Percentiles rank a stretch among this genome's conserved stretches.
phyloP scores from a whole-genome alignment of 1,139 yeast species.

The Hemisphaericaspora xylanilytica region DNA sequence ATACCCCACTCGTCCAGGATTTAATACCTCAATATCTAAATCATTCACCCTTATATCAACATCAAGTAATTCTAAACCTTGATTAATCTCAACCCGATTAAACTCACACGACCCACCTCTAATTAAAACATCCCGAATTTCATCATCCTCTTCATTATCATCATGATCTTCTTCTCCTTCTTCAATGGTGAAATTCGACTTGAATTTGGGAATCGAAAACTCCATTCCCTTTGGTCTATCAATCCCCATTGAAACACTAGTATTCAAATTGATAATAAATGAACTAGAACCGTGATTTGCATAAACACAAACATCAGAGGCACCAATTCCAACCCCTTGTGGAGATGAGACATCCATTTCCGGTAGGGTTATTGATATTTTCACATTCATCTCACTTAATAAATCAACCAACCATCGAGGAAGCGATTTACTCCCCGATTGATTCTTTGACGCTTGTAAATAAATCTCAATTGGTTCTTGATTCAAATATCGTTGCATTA shows the following conservation, averaged over 20 bases:
- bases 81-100: slow-evolving; percentile 12
- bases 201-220: slow-evolving; percentile 18
- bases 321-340: neutral
- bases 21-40: slow-evolving; percentile 15
- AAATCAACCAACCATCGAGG: slow-evolving; percentile 29
- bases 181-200: slow-evolving; percentile 13
- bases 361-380: slow-evolving; percentile 10
- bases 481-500: slow-evolving; percentile 22
- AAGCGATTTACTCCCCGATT: slow-evolving; percentile 13
- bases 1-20: slow-evolving; percentile 17
- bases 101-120: slow-evolving; percentile 15
- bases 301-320: neutral
- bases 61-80: slow-evolving; percentile 8
- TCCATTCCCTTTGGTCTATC: slow-evolving; percentile 12
- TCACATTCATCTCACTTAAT: slow-evolving; percentile 9
- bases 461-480: slow-evolving; percentile 19
- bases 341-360: slow-evolving; percentile 1
- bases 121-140: slow-evolving; percentile 9
- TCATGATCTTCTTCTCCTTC: slow-evolving; percentile 5
- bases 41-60: slow-evolving; percentile 12
- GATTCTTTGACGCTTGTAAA: slow-evolving; percentile 20
- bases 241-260: slow-evolving; percentile 15
- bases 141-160: slow-evolving; percentile 6
- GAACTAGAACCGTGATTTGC: slow-evolving; percentile 1
- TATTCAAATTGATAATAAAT: slow-evolving; percentile 10